Evolutionary conservation across 306 rosid species (phyloP), one percentile per base, ranked within the genome.

Genomic region (Prunus mongolica): DNA sequence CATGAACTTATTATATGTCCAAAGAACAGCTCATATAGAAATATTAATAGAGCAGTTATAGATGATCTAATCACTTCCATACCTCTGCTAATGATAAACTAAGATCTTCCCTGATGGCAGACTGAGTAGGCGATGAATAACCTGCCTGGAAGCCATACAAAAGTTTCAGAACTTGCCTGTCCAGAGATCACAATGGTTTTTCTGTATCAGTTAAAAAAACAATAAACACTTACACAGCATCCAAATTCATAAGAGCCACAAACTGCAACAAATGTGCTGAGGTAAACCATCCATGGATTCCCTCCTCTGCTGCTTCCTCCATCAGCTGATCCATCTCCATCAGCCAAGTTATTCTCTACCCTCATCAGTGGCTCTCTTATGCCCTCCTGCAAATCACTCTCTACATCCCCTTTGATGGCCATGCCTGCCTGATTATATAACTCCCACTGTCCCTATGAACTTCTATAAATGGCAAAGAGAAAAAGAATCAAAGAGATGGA

Each of bases 221-320:
- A 18, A 52, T 3, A 50, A 38, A 20, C 65, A 75, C 90, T 86
- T 85, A 94, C 97, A 73, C 97, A 88, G 68, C 84, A 67, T 71
- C 98, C 98, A 72, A 92, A 92, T 80, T 76, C 95, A 76, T 85
- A 94, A 66, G 98, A 89, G 38, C 98, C 97, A 69, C 95, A 94
- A 13, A 92, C 97, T 34, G 97, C 96, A 45, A 92, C 87, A 61
- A 89, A 62, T 30, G 97, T 95, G 64, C 80, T 80, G 66, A 92
- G 86, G 82, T 92, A 92, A 71, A 95, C 92, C 96, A 95, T 92
- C 98, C 96, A 92, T 76, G 90, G 92, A 54, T 85, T 82, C 25
- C 84, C 87, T 61, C 16, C 18, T 52, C 72, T 82, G 76, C 34
- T 80, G 44, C 44, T 38, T 38, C 44, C 44, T 75, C 69, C 71